These are phyloP conservation scores for Stachybotrys echinatus DNA, from an alignment of 2,329 filamentous ascomycete genomes.

Conservation along the genomic window DNA sequence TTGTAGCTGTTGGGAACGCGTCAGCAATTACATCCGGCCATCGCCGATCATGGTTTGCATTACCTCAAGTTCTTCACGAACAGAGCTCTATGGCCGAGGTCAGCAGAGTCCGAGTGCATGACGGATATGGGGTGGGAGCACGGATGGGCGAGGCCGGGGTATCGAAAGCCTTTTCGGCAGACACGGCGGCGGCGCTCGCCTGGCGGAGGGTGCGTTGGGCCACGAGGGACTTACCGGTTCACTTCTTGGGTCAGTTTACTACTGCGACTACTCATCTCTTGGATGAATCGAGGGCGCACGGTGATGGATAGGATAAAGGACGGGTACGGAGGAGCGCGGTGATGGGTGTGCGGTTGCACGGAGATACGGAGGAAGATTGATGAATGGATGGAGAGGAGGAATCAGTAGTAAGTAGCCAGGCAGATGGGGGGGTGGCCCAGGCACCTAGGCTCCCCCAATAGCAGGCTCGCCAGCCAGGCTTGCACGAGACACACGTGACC, in stretches of 20 bases:
- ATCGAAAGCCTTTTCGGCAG: not conserved
- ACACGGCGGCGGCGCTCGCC: not conserved
- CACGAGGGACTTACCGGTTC: conserved; percentile 64
- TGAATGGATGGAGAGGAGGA: not conserved
- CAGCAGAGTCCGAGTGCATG: conserved; percentile 17
- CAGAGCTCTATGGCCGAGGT: conserved; percentile 68
- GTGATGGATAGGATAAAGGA: conserved; percentile 20
- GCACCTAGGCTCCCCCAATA: not conserved
- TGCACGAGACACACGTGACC: not conserved
- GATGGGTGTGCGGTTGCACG: not conserved
- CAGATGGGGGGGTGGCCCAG: not conserved
- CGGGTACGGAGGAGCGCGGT: conserved; percentile 11
- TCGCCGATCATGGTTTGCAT: not conserved
- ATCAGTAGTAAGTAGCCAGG: not conserved
- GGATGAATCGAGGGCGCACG: conserved; percentile 31
- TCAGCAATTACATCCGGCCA: conserved; percentile 20
- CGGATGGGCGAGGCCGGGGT: not conserved
- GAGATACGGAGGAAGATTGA: not conserved
- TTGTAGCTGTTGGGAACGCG: conserved; percentile 81
- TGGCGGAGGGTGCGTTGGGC: not conserved
- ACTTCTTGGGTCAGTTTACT: conserved; percentile 99
- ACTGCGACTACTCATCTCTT: conserved; percentile 95
- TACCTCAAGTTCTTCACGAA: conserved; percentile 99
- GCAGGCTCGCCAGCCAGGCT: not conserved
- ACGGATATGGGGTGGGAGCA: not conserved